Base-by-base conservation (phyloP, 306 rosid genomes). In the Aeschynomene evenia region DNA sequence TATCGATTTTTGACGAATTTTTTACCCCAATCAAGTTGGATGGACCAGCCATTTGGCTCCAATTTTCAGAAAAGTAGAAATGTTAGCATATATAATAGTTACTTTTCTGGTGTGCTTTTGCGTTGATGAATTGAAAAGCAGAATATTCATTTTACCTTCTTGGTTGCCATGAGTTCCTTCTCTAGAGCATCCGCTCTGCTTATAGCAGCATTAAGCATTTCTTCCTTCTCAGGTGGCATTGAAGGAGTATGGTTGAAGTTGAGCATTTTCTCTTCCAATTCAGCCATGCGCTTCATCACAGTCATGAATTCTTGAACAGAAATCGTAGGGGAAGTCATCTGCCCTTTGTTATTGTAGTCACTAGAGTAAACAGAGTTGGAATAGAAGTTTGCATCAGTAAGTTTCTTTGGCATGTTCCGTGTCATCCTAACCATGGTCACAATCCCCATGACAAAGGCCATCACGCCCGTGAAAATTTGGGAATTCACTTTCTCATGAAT, bases 211-310 rank as follows among this genome's bases (percentile, higher is more conserved):
- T 85, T 75, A 29, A 93, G 81, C 82, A 86, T 70, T 56, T 84
- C 91, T 76, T 86, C 98, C 84, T 90, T 85, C 77, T 85, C 91
- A 6, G 82, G 85, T 3, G 98, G 93, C 88, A 85, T 77, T 79
- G 54, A 54, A 18, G 71, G 15, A 15, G 70, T 79, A 22, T 74
- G 65, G 67, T 82, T 89, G 77, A 91, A 43, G 74, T 56, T 70
- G n/a, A 42, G 43, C 79, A 84, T 77, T 63, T 81, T 86, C 76
- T 88, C 96, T 82, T 93, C 98, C 82, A 93, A 68, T 51, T 88
- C 97, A 36, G 93, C 91, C 90, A 93, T 90, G 71, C 97, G 95
- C 68, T 90, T 90, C 82, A 88, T 73, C 48, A 85, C 89, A 22
- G 87, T 67, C 92, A 84, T 83, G 81, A 79, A 81, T 50, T 86